Conservation (phyloP, 495 filamentous ascomycete genomes). For the Arthonia radiata region DNA sequence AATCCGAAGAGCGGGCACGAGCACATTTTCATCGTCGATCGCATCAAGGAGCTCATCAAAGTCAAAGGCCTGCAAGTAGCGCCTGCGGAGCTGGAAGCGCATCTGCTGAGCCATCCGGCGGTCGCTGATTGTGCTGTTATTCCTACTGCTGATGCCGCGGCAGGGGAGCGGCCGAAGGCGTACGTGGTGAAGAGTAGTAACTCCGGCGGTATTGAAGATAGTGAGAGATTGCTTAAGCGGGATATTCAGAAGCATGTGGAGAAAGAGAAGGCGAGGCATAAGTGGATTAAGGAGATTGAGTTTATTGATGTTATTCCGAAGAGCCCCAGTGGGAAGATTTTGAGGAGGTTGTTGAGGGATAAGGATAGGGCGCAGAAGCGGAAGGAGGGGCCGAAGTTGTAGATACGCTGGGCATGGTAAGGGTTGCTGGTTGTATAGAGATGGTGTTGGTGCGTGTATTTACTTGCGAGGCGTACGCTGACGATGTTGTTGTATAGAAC, state of each 20-base stretch:
- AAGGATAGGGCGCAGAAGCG: constrained; percentile 45
- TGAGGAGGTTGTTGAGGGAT: constrained; percentile 58
- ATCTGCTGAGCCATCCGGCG: constrained; percentile 55
- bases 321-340: constrained; percentile 80
- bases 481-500: too few species aligned
- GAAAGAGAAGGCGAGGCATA: constrained; percentile 63
- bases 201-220: constrained; percentile 29
- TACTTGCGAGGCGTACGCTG: too few species aligned
- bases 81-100: constrained; percentile 74
- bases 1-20: too few species aligned
- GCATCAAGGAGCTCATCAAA: constrained; percentile 22
- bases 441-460: too few species aligned
- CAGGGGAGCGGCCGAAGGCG: constrained; percentile 71
- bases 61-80: constrained; percentile 84
- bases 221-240: constrained; percentile 29
- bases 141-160: constrained; percentile 29
- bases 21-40: constrained; percentile 4
- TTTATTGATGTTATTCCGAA: constrained; percentile 59
- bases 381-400: constrained; percentile 33
- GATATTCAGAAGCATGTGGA: constrained; percentile 56
- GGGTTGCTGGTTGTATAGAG: too few species aligned
- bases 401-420: too few species aligned
- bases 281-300: constrained; percentile 67
- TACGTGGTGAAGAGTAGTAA: constrained; percentile 38
- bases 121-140: constrained; percentile 75